Conservation (phyloP, 352 stramenopile species). For the Thraustotheca clavata region DNA sequence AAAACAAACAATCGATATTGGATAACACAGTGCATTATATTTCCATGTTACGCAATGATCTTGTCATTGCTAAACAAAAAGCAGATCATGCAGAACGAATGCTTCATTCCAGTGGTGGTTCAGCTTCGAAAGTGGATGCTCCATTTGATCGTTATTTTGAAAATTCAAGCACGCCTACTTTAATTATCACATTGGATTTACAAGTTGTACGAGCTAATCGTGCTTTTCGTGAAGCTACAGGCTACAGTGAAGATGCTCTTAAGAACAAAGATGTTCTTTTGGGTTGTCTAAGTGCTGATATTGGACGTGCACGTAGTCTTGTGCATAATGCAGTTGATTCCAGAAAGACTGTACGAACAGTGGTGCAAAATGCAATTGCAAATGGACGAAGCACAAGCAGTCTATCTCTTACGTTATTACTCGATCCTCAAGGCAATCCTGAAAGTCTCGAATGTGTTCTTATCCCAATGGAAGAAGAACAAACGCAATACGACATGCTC, state of each 20-base stretch:
- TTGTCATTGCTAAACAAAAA: slow-evolving; percentile 21
- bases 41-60: slow-evolving; percentile 40
- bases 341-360: slow-evolving; percentile 17
- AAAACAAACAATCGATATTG: slow-evolving; percentile 71
- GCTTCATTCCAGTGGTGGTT: slow-evolving; percentile 33
- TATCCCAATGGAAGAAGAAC: slow-evolving; percentile 19
- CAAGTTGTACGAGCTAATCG: slow-evolving; percentile 46
- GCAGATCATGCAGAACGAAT: slow-evolving; percentile 40
- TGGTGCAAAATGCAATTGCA: slow-evolving; percentile 18
- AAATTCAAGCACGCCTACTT: slow-evolving; percentile 44
- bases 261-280: slow-evolving; percentile 55
- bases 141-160: slow-evolving; percentile 58
- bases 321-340: slow-evolving; percentile 21
- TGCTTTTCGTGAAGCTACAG: slow-evolving; percentile 34
- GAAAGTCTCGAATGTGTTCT: slow-evolving; percentile 18
- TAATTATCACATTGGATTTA: slow-evolving; percentile 45
- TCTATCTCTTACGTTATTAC: slow-evolving; percentile 18
- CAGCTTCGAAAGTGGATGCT: slow-evolving; percentile 22
- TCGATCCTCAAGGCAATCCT: slow-evolving; percentile 20
- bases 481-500: slow-evolving; percentile 21
- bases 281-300: slow-evolving; percentile 40
- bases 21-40: slow-evolving; percentile 68
- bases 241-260: slow-evolving; percentile 31
- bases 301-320: not conserved
- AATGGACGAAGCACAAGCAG: slow-evolving; percentile 20